These are phyloP conservation scores for Glarea lozoyensis DNA, from an alignment of 495 filamentous ascomycete genomes.

Conservation along the genomic window DNA sequence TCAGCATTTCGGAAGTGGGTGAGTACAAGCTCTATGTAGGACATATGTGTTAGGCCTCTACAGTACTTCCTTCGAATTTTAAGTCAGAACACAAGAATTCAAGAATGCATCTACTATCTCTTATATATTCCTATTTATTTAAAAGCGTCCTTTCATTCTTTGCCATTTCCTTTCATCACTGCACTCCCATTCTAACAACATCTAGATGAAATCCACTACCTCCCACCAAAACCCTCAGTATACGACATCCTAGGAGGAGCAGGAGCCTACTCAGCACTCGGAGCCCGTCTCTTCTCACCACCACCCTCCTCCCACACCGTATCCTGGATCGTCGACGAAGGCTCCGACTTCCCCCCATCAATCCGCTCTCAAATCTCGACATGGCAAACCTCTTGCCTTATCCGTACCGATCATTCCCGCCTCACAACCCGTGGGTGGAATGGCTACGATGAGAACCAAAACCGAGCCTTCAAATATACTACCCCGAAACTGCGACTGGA, in stretches of 20 bases:
- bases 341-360: conserved; percentile 70
- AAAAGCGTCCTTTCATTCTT: too few species aligned
- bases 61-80: too few species aligned
- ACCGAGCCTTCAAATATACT: conserved; percentile 71
- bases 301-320: conserved; percentile 45
- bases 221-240: conserved; percentile 47
- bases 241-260: conserved; percentile 76
- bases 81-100: too few species aligned
- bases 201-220: conserved; percentile 85
- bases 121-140: conserved; percentile 3
- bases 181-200: conserved; percentile 5
- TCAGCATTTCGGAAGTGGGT: too few species aligned
- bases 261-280: conserved; percentile 76
- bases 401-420: conserved; percentile 56
- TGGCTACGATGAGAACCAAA: conserved; percentile 51
- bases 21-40: too few species aligned
- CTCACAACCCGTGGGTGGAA: conserved; percentile 90
- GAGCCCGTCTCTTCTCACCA: conserved; percentile 77
- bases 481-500: conserved; percentile 79
- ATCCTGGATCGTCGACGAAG: conserved; percentile 87
- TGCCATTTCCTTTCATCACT: too few species aligned
- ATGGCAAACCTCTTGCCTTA: conserved; percentile 64
- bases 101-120: too few species aligned
- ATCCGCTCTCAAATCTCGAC: conserved; percentile 51
- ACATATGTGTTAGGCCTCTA: too few species aligned